Base-by-base conservation (phyloP, 2,329 filamentous ascomycete genomes). In the Aureobasidium melanogenum region DNA sequence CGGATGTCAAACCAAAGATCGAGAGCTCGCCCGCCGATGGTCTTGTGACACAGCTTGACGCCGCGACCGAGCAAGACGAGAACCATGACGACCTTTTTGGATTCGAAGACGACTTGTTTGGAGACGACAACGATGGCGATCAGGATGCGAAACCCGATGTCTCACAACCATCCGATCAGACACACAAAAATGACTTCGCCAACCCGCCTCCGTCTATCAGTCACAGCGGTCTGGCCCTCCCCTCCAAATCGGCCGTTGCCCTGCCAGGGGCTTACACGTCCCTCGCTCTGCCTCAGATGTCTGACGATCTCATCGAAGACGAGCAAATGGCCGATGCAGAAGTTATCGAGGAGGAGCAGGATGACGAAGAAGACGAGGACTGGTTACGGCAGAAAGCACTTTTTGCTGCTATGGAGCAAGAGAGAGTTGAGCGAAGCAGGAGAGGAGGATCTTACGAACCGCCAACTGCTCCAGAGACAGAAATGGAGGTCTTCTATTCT, bases 401-500 rank as follows among this genome's bases (percentile, higher is more conserved):
- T 17, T 71, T 74, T 60, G 64, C 63, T 22, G 39, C 34, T 12
- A 51, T 58, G 54, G 43, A 56, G 38, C 44, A 38, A 24, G 41
- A 62, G n/a, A 52, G 54, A 60, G 69, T 69, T 32, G 67, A 70
- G 72, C 55, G 78, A 71, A 63, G 74, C 73, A 64, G 78, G 73
- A 64, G 74, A 41, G 79, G 80, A 66, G 63, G 59, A 14, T 62
- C 56, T 12, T 58, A 64, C 14, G 76, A 84, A 39, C 84, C 87
- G 59, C 88, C 88, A 1, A 83, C 86, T 5, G 84, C 87, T 0
- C 85, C 87, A 2, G 86, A 90, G 72, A 89, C 86, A 26, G 82
- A 86, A 24, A 83, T 88, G 65, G 90, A 95, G 64, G 78, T 92
- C 1, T 81, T 96, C 57, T 87, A 88, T 67, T 86, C 89, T 41